Evolutionary conservation across 805 yeast genomes (phyloP), one percentile per base, ranked within the genome.

Genomic region (Metschnikowia noctiluminum): DNA sequence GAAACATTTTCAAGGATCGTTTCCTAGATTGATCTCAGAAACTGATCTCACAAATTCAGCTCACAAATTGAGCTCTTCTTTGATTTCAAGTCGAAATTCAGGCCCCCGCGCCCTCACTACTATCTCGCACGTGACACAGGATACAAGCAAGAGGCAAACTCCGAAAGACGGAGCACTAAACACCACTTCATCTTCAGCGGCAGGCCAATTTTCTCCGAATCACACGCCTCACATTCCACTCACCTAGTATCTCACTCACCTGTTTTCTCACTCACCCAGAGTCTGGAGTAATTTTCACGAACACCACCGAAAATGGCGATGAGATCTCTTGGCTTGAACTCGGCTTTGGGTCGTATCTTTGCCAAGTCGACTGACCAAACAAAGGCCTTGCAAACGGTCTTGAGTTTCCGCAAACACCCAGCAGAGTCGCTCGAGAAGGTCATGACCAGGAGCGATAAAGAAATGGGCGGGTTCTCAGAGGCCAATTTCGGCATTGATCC

Each of bases 381-480:
- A 11, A 63, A 62, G 53, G 48, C 71, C 8, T 60, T 66, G 6
- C 68, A 62, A 43, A 72, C 81, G 2, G 63, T 88, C 12, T 67
- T 88, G 43, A 80, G 85, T 53, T 87, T 88, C 67, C 72, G 70
- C 46, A 62, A 71, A n/a, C 71, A 62, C 41, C 69, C 82, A 1
- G 78, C 79, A 10, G 65, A 66, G 34, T 60, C 66, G 11, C 60
- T 83, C 38, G 64, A 70, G 9, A 71, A 76, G 31, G 66, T 87
- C 15, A 65, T 86, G 52, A 76, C 83, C 1, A 73, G 94, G 45
- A 76, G 87, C 38, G 96, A 88, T 65, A 76, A 80, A 57, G 89
- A 86, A 44, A 70, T 88, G 45, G 92, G 92, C 1, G 96, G 96
- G 0, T 87, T 71, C 65, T 84, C 91, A 38, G 81, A 87, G 40